These are phyloP conservation scores for Neurospora sp. DNA, from an alignment of 495 filamentous ascomycete species.

Conservation along the genomic window DNA sequence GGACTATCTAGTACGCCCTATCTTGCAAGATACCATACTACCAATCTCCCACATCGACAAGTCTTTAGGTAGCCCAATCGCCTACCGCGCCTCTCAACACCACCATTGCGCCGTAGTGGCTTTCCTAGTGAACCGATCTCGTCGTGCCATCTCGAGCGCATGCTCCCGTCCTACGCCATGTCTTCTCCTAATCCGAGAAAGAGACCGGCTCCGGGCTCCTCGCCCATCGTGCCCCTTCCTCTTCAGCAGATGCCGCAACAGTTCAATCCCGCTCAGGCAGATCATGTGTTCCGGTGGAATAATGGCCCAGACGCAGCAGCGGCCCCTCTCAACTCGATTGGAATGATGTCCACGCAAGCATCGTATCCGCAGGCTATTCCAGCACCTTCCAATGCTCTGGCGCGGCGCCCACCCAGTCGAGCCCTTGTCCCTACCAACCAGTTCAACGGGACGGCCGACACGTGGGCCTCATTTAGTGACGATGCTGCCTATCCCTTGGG, in stretches of 20 bases:
- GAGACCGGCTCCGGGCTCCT: slow-evolving; percentile 61
- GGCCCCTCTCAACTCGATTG: slow-evolving; percentile 26
- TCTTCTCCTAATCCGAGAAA: slow-evolving; percentile 52
- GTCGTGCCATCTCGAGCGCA: slow-evolving; percentile 6
- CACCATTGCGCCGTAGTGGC: background rate
- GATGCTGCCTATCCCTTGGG: slow-evolving; percentile 28
- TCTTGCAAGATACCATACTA: background rate
- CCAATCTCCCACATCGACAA: background rate
- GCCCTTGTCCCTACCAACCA: slow-evolving; percentile 43
- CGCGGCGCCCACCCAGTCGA: slow-evolving; percentile 54
- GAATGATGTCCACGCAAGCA: slow-evolving; percentile 36
- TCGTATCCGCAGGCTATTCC: slow-evolving; percentile 27
- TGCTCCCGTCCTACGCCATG: slow-evolving; percentile 29
- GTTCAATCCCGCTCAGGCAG: slow-evolving; percentile 26
- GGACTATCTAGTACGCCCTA: background rate
- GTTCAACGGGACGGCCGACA: slow-evolving; percentile 34
- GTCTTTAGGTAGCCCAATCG: background rate
- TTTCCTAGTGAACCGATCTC: background rate
- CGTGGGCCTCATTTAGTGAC: slow-evolving; percentile 41
- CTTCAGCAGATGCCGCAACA: slow-evolving; percentile 32
- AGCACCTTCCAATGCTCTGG: slow-evolving; percentile 51
- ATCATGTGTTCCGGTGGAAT: slow-evolving; percentile 35
- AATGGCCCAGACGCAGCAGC: slow-evolving; percentile 15
- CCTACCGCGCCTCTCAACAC: background rate
- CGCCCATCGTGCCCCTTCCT: slow-evolving; percentile 45